Base-by-base conservation (phyloP, 2,329 filamentous ascomycete genomes). In the Alternaria brassicae region DNA sequence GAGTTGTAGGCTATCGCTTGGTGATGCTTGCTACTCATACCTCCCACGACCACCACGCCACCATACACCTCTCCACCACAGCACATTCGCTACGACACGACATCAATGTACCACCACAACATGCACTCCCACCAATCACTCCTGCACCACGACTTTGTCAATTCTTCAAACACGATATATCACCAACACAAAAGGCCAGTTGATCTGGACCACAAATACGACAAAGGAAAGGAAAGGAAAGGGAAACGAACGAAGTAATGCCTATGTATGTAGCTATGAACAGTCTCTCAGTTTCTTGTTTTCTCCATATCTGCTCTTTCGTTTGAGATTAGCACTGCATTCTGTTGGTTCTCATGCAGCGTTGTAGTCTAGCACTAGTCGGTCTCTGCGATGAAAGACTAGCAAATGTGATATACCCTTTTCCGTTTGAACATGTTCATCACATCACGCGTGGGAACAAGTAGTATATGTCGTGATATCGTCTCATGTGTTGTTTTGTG, bases 1-100 rank as follows among this genome's bases (percentile, higher is more conserved):
- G 84, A 86, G 76, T 78, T 86, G 76, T 86, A 52, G 42, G 34
- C 17, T 25, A 27, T 42, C 7, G 3, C 15, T 6, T 13, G 50
- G 19, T 7, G 28, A 23, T 21, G 36, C 25, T 15, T 41, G 47
- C 13, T 19, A 9, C n/a, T 8, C 0, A 37, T 4, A 6, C 23
- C 13, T 55, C 36, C 19, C 8, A 45, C 27, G 17, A 45, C 25
- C 47, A 32, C 0, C 28, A 30, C 25, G 36, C 8, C 21, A 19
- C 25, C 25, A 25, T 5, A 47, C 23, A n/a, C 23, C n/a, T 40
- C 40, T 27, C 17, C 47, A 54, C 32, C 27, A 54, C 30, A 34
- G 32, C 56, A 62, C 56, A 49, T 19, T 59, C 47, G 12, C 32
- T 62, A 52, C 39, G 15, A 48, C 41, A 49, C 52, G 54, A 57